Base-by-base conservation (phyloP, 2,329 filamentous ascomycete species). In the Xylaria sp. region DNA sequence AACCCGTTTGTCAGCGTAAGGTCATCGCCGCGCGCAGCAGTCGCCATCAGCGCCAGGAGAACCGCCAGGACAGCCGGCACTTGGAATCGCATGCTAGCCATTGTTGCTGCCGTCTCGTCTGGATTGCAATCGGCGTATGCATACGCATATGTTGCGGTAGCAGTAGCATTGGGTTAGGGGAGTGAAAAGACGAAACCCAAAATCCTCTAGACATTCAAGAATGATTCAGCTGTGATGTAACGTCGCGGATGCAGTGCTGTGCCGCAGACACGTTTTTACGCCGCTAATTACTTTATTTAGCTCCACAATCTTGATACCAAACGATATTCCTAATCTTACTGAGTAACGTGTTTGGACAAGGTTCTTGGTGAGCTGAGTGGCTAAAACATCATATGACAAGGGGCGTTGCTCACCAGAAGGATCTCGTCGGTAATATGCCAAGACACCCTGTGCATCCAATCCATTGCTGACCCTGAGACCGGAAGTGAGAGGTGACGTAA, bases 341-440 rank as follows among this genome's bases (percentile, higher is more conserved):
- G 34, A 6, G 34, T 27, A 27, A 36, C 34, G 11, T 36, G 34
- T 36, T 36, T 36, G 34, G 34, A 36, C 34, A 36, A 5, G 39
- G 39, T 14, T 42, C 14, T 42, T 4, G 4, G 11, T 17, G 39
- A 42, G 39, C 9, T 42, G 4, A 17, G 11, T 42, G 12, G 39
- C 39, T 5, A 42, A 14, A 42, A 42, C 5, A 14, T 17, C 12
- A 17, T 42, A 42, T 4, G 17, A 17, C 39, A 42, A 4, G 39
- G 39, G 12, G 12, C 17, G 17, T 3, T 19, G n/a, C 47, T 9
- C 6, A 50, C 4, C n/a, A 24, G 61, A 64, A 58, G 61, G 61
- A 64, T 59, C 11, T 45, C n/a, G 47, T 54, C 55, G 34, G 53
- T 45, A 19, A 59, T 34, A 7, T 19, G 61, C 55, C 47, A 64